A percentile compares a stretch with the other conserved stretches of the same genome.
These are phyloP conservation scores for Stachybotrys chlorohalonatus DNA, from an alignment of 2,329 filamentous ascomycete species.

Conservation along the genomic window DNA sequence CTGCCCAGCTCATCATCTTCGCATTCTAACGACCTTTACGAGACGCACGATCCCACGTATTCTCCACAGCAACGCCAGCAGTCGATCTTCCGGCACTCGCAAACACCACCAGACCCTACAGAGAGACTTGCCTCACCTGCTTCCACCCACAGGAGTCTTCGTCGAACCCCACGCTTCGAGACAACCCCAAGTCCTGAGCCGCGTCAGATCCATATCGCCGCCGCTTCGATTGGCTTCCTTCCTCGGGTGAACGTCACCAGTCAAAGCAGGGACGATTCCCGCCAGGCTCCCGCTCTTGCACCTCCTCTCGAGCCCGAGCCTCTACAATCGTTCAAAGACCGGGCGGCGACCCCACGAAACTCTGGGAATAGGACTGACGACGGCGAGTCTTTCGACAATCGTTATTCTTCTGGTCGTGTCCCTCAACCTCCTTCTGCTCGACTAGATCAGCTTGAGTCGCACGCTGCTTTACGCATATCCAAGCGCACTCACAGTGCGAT, in stretches of 20 bases:
- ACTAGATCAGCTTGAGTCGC: conserved; percentile 26
- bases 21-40: conserved; percentile 44
- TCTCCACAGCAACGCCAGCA: conserved; percentile 36
- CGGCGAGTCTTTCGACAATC: conserved; percentile 25
- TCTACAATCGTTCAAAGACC: conserved; percentile 20
- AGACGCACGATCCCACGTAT: conserved; percentile 38
- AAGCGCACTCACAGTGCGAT: conserved; percentile 82
- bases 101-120: conserved; percentile 23
- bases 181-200: conserved; percentile 33
- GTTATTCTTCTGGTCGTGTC: conserved; percentile 13
- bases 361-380: conserved; percentile 13
- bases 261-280: conserved; percentile 6
- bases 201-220: conserved; percentile 33
- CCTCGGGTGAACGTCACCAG: conserved; percentile 23
- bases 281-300: conserved; percentile 11
- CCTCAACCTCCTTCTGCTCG: conserved; percentile 16
- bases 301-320: conserved; percentile 27
- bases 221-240: conserved; percentile 38
- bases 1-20: conserved; percentile 32
- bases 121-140: conserved; percentile 36
- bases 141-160: conserved; percentile 36
- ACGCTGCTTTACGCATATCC: conserved; percentile 58
- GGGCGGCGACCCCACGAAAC: conserved; percentile 5
- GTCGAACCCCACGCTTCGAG: conserved; percentile 43
- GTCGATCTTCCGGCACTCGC: conserved; percentile 10